Percentiles rank a stretch among this genome's conserved stretches.
Conservation (phyloP, 257 asterid genomes). For the Solanum dulcamara region DNA sequence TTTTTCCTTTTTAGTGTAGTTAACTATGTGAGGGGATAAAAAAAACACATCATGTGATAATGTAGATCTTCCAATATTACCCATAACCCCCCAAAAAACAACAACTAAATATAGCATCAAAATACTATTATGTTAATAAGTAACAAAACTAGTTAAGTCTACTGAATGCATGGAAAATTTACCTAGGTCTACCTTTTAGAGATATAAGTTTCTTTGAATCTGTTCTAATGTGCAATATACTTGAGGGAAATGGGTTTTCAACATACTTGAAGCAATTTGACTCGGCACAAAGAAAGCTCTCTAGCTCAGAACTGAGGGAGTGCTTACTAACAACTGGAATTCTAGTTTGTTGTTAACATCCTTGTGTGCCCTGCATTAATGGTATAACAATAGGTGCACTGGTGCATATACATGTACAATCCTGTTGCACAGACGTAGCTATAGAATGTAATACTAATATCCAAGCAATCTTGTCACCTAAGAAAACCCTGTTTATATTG, state of each 20-base stretch:
- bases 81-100: not conserved
- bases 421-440: not conserved
- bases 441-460: not conserved
- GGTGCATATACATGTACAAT: not conserved
- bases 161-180: not conserved
- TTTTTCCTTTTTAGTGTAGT: not conserved
- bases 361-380: not conserved
- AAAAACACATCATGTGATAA: not conserved
- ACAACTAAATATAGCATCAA: not conserved
- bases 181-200: not conserved
- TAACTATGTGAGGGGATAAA: not conserved
- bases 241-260: too few species aligned
- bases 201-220: not conserved
- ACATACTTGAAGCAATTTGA: not conserved
- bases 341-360: not conserved
- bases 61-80: not conserved
- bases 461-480: not conserved
- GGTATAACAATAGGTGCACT: too few species aligned
- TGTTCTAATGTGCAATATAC: not conserved
- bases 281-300: not conserved
- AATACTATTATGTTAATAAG: not conserved
- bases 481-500: not conserved
- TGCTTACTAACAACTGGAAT: not conserved
- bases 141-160: not conserved
- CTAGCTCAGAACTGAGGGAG: not conserved